Conservation (phyloP, 495 filamentous ascomycete genomes). For the Penicillium herquei region DNA sequence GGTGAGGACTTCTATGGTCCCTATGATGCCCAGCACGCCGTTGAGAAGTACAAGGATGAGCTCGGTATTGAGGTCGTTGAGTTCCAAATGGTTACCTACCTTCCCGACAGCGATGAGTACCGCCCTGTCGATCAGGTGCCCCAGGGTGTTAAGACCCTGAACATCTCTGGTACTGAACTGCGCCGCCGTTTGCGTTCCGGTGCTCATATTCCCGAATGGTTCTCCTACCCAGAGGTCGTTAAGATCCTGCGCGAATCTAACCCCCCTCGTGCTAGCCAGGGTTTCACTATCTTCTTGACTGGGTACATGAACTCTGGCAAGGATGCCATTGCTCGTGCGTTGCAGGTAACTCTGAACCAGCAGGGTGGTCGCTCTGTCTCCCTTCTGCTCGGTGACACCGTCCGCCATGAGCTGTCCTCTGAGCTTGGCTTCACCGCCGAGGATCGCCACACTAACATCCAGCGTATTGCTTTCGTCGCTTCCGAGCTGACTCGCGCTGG, state of each 20-base stretch:
- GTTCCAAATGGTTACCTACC: constrained; percentile 99
- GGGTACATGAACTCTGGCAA: constrained; percentile 96
- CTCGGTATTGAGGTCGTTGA: constrained; percentile 98
- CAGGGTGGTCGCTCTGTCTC: constrained; percentile 94
- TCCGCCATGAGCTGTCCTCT: constrained; percentile 86
- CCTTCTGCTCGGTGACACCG: constrained; percentile 90
- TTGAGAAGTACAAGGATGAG: constrained; percentile 94
- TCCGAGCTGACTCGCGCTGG: constrained; percentile 90
- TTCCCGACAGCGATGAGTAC: constrained; percentile 96
- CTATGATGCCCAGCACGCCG: constrained; percentile 96
- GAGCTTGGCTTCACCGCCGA: constrained; percentile 93
- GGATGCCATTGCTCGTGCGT: constrained; percentile 89
- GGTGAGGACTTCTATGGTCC: constrained; percentile 97
- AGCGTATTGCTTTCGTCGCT: constrained; percentile 93
- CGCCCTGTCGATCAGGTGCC: constrained; percentile 85
- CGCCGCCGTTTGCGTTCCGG: constrained; percentile 85
- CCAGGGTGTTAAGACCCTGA: constrained; percentile 80
- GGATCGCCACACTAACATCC: constrained; percentile 94
- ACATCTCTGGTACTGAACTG: constrained; percentile 96
- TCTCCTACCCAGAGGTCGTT: constrained; percentile 99
- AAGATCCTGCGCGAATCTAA: constrained; percentile 92
- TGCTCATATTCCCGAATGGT: constrained; percentile 96
- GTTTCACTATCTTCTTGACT: constrained; percentile 97
- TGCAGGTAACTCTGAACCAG: constrained; percentile 98
- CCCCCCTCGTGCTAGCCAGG: constrained; percentile 82